Evolutionary conservation across 805 yeast species (phyloP), one percentile per base, ranked within the genome.

Genomic region (Blastobotrys attinorum): DNA sequence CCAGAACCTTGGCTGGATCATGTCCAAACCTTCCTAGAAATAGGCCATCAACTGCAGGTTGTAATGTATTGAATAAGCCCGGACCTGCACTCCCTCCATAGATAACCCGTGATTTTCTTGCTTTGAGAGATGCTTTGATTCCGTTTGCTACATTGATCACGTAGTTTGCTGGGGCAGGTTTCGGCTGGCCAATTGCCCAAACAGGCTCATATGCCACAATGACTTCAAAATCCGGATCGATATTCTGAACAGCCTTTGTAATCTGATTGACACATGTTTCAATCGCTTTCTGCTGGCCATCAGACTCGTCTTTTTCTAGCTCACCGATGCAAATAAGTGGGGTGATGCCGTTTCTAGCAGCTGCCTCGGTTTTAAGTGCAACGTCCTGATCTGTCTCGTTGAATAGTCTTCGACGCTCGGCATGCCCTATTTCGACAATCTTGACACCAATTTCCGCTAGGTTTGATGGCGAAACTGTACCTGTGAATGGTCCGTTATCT

Each of bases 131-230:
- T 10, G 35, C 27, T 17, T 54, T 44, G 29, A 57, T 45, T 8
- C 50, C 50, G n/a, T 31, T 42, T 5, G 52, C 52, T 10, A 57
- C 59, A n/a, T 43, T 47, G 20, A 45, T 48, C 32, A 57, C 57
- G 41, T 57, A 50, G 11, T 38, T 41, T 7, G 54, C 40, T 7
- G 47, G 50, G 4, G 62, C 62, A 3, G 62, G 62, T 18, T 44
- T 33, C 13, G 55, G 56, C 38, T 57, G 51, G 23, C 62, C 62
- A 35, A 58, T 58, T 1, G 62, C 62, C 62, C 62, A 58, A 8
- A 58, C 58, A 1, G 62, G 62, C 43, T 58, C 62, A 38, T 58
- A 58, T 7, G 61, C 62, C 32, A 58, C 39, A 13, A 56, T 44
- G 11, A 58, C 39, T n/a, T 43, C 41, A 2, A 33, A 21, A 10